Evolutionary conservation across 306 rosid genomes (phyloP).

Genomic region (Corylus avellana): DNA sequence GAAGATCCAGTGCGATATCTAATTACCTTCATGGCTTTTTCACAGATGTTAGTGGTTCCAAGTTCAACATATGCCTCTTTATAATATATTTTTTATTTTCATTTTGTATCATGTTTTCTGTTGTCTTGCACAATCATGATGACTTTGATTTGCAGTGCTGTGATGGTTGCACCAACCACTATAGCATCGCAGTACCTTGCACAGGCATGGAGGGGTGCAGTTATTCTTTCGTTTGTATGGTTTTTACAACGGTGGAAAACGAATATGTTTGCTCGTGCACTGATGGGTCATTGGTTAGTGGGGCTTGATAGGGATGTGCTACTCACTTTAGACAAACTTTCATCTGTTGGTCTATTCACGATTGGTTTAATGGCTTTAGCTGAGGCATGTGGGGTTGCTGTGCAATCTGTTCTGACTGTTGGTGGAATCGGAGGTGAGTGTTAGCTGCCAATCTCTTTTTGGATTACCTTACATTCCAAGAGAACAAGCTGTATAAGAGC

Average conservation of each 20-base stretch:
- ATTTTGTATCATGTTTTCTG: slow-evolving; percentile 12
- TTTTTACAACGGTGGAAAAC: slow-evolving; percentile 87
- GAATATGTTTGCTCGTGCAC: slow-evolving; percentile 54
- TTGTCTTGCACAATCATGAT: slow-evolving; percentile 25
- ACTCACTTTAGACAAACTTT: slow-evolving; percentile 69
- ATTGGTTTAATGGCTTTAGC: slow-evolving; percentile 89
- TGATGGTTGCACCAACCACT: slow-evolving; percentile 84
- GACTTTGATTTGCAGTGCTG: slow-evolving; percentile 65
- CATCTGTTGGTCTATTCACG: slow-evolving; percentile 76
- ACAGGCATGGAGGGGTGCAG: slow-evolving; percentile 79
- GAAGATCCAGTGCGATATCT: slow-evolving; percentile 87
- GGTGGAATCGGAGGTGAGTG: slow-evolving; percentile 92
- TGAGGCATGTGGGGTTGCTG: slow-evolving; percentile 96
- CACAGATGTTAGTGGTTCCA: slow-evolving; percentile 72
- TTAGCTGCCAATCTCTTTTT: slow-evolving; percentile 1
- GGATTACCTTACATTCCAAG: too few relatives aligned
- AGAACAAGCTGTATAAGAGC: too few relatives aligned
- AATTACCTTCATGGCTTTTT: slow-evolving; percentile 74
- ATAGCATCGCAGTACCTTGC: slow-evolving; percentile 66
- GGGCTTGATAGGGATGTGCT: slow-evolving; percentile 71
- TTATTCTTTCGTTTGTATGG: slow-evolving; percentile 79
- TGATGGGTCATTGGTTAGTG: slow-evolving; percentile 38
- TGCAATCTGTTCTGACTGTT: slow-evolving; percentile 81
- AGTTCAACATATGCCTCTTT: slow-evolving; percentile 11
- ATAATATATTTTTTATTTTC: slow-evolving; percentile 2